phyloP scores from a whole-genome alignment of 352 stramenopile genomes.

The Phytophthora constricta region DNA sequence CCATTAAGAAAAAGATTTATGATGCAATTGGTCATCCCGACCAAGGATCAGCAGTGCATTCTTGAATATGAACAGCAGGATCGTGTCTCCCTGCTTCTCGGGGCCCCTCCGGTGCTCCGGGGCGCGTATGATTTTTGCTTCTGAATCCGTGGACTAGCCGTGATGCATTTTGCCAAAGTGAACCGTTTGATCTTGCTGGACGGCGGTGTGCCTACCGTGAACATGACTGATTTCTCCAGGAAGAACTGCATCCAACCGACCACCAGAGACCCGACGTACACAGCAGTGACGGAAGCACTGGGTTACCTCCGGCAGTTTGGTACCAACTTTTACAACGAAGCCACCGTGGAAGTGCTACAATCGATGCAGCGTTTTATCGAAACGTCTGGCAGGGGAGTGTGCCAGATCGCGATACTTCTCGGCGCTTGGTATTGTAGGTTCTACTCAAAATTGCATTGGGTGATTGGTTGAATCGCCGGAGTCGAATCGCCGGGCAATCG shows the following conservation, averaged over 20 bases:
- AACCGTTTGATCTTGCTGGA: not conserved
- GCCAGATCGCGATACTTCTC: no score
- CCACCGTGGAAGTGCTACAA: not conserved
- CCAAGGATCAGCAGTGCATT: conserved; percentile 17
- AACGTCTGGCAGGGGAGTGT: no score
- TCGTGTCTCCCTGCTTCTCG: not conserved
- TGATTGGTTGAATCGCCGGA: no score
- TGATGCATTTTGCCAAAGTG: conserved; percentile 6
- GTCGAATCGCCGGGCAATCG: no score
- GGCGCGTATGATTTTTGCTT: conserved; percentile 18
- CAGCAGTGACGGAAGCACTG: not conserved
- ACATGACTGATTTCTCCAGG: conserved; percentile 21
- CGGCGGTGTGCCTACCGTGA: not conserved
- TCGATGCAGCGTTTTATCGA: not conserved
- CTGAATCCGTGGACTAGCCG: not conserved
- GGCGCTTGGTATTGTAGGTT: no score
- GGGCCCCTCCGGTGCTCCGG: not conserved
- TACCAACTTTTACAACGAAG: conserved; percentile 5
- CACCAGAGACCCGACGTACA: not conserved
- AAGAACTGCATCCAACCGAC: not conserved
- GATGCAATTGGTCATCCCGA: conserved; percentile 4
- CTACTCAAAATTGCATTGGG: no score
- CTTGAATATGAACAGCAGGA: conserved; percentile 12
- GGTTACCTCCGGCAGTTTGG: not conserved
- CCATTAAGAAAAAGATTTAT: conserved; percentile 1